These are phyloP conservation scores for Suaeda aralocaspica DNA, from an alignment of 148 eudicot genomes.

Conservation along the genomic window DNA sequence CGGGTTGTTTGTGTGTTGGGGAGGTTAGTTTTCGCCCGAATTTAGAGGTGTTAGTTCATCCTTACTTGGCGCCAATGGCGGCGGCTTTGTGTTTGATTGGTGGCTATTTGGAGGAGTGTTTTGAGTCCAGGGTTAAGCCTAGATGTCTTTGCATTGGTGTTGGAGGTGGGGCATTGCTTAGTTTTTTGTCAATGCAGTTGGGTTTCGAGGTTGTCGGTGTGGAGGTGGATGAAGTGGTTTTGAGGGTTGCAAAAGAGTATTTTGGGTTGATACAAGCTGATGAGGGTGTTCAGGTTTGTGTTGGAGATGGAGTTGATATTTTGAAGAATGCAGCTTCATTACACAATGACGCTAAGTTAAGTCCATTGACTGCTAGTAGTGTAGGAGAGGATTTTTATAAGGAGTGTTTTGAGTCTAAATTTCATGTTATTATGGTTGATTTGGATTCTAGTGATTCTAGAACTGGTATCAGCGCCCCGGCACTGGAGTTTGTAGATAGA, in stretches of 20 bases:
- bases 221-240: slow-evolving; percentile 69
- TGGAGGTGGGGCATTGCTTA: slow-evolving; percentile 86
- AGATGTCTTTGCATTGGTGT: slow-evolving; percentile 78
- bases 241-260: slow-evolving; percentile 45
- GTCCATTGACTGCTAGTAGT: slow-evolving; percentile 9
- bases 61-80: slow-evolving; percentile 84
- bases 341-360: background rate
- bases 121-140: slow-evolving; percentile 39
- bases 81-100: slow-evolving; percentile 53
- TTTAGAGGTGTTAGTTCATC: slow-evolving; percentile 50
- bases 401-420: slow-evolving; percentile 24
- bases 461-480: slow-evolving; percentile 57
- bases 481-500: slow-evolving; percentile 52
- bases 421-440: slow-evolving; percentile 85
- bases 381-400: background rate
- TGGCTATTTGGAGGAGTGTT: slow-evolving; percentile 29
- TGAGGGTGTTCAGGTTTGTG: slow-evolving; percentile 29
- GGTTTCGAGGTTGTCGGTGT: slow-evolving; percentile 69
- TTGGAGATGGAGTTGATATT: slow-evolving; percentile 56
- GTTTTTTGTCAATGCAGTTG: slow-evolving; percentile 44
- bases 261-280: slow-evolving; percentile 57
- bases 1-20: slow-evolving; percentile 16
- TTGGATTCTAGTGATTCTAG: slow-evolving; percentile 69
- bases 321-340: slow-evolving; percentile 29
- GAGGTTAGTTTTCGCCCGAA: slow-evolving; percentile 40